phyloP scores from a whole-genome alignment of 495 filamentous ascomycete species.

The Hapsidospora chrysogenum region DNA sequence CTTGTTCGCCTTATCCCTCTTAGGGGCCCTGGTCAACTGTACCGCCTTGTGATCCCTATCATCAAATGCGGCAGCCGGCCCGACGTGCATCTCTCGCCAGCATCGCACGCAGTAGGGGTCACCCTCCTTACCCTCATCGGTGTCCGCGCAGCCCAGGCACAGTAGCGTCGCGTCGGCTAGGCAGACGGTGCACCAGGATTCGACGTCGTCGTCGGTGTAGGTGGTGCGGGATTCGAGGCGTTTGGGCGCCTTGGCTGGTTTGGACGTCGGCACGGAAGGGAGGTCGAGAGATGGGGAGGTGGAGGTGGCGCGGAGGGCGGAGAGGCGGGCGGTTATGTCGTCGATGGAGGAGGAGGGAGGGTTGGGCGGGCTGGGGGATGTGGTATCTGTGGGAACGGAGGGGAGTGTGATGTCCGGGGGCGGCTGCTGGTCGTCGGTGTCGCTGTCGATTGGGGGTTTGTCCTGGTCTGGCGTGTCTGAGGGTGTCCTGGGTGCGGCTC shows the following conservation, averaged over 20 bases:
- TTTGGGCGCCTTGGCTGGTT: constrained; percentile 11
- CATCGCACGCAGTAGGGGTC: constrained; percentile 50
- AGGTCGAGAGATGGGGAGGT: constrained; percentile 24
- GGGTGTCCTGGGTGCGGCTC: not conserved
- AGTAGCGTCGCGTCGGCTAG: constrained; percentile 44
- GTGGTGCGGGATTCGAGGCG: constrained; percentile 13
- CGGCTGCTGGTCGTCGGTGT: not conserved
- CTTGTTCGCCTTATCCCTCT: not conserved
- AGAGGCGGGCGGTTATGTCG: constrained; percentile 21
- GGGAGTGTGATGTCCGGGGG: constrained; percentile 13
- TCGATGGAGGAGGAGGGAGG: constrained; percentile 11
- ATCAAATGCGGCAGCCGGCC: constrained; percentile 36
- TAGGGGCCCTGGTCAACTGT: constrained; percentile 12
- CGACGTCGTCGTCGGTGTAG: constrained; percentile 45
- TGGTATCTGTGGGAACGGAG: constrained; percentile 19
- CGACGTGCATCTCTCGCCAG: constrained; percentile 54
- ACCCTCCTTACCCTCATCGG: no score
- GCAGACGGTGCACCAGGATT: constrained; percentile 55
- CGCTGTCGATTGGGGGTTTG: not conserved
- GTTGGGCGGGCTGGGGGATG: constrained; percentile 9
- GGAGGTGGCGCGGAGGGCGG: constrained; percentile 13
- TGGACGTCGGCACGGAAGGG: constrained; percentile 37
- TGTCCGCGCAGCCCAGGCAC: constrained; percentile 44
- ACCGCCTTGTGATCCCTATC: constrained; percentile 34
- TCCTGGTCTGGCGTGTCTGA: not conserved